These are phyloP conservation scores for Mycosphaerella sp. DNA, from an alignment of 2,329 filamentous ascomycete species.

Conservation along the genomic window DNA sequence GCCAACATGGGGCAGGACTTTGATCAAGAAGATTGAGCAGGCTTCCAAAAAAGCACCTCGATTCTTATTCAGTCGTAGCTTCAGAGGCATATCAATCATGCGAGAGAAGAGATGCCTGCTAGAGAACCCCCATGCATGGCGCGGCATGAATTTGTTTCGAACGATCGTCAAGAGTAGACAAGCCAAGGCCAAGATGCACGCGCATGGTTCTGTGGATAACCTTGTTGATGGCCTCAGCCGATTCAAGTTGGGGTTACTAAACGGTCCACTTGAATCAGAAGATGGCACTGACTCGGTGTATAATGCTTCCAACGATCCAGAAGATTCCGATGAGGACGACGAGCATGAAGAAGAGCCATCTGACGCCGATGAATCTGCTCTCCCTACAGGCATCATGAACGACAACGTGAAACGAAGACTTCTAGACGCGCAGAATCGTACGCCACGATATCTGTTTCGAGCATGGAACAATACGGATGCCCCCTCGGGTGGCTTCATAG, in stretches of 20 bases:
- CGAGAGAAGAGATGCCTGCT: background rate
- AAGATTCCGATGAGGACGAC: background rate
- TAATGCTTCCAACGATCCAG: background rate
- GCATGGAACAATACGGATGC: background rate
- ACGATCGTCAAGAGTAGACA: background rate
- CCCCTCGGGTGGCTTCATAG: background rate
- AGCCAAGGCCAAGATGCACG: background rate
- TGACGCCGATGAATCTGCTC: background rate
- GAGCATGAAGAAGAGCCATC: background rate
- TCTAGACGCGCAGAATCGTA: conserved; percentile 1
- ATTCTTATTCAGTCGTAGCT: background rate
- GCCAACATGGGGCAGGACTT: background rate
- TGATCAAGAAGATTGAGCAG: background rate
- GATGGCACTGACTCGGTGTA: background rate
- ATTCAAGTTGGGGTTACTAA: background rate
- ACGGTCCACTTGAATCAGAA: background rate
- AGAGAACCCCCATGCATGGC: background rate
- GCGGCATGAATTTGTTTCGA: background rate
- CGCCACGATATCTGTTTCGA: conserved; percentile 9
- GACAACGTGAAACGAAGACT: background rate
- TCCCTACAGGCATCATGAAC: conserved; percentile 1
- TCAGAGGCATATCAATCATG: background rate
- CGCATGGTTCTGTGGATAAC: background rate
- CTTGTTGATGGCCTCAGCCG: background rate
- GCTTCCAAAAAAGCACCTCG: background rate